Percentiles rank a stretch among this genome's conserved stretches.
These are phyloP conservation scores for Aphanocladium album DNA, from an alignment of 2,329 filamentous ascomycete species.

Conservation along the genomic window DNA sequence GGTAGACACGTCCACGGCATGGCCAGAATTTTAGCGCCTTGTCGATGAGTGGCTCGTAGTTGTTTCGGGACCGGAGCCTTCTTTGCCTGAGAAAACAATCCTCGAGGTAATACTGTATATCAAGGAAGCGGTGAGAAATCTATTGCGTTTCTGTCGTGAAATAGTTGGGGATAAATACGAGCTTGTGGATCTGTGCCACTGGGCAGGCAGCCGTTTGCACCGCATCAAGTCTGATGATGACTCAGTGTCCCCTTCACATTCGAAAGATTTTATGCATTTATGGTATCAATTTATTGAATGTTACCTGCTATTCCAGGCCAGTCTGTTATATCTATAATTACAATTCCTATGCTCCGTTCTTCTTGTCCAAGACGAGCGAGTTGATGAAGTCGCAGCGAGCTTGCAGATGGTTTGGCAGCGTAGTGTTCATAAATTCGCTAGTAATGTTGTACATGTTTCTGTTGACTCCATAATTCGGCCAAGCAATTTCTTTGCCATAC, in stretches of 20 bases:
- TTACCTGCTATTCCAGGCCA: neutral
- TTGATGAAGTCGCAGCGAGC: conserved; percentile 15
- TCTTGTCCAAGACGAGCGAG: conserved; percentile 9
- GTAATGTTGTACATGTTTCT: conserved; percentile 16
- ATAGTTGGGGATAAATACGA: neutral
- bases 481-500: conserved; percentile 13
- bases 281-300: too few species aligned
- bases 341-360: conserved; percentile 9
- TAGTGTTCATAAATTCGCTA: neutral
- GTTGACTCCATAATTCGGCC: conserved; percentile 12
- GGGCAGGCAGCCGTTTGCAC: neutral
- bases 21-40: too few species aligned
- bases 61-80: too few species aligned
- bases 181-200: neutral
- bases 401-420: conserved; percentile 2
- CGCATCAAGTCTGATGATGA: neutral
- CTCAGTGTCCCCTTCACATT: neutral
- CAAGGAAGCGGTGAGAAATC: fast-evolving
- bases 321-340: neutral
- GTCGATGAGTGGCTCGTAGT: too few species aligned
- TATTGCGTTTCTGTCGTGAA: neutral
- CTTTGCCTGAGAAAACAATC: too few species aligned
- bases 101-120: neutral
- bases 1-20: too few species aligned
- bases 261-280: neutral